Conservation (phyloP, 2,329 filamentous ascomycete genomes). For the Emergomyces orientalis region DNA sequence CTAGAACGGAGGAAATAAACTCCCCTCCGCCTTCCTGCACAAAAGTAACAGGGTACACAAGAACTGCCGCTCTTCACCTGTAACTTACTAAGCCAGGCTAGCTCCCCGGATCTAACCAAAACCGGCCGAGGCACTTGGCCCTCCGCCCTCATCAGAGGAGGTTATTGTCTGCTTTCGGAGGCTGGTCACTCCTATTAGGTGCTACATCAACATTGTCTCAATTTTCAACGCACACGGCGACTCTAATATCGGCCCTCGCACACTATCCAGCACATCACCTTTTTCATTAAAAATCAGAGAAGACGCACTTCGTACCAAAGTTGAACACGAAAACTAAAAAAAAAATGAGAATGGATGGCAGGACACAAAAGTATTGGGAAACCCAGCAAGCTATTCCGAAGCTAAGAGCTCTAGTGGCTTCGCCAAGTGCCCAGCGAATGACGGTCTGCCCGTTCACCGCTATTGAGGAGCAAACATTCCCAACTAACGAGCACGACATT, state of each 20-base stretch:
- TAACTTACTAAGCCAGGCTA: too few species aligned
- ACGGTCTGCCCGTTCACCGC: background rate
- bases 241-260: background rate
- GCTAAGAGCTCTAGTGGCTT: background rate
- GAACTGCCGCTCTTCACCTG: too few species aligned
- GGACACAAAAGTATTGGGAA: background rate
- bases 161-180: too few species aligned
- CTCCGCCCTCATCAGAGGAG: background rate
- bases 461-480: background rate
- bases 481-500: background rate
- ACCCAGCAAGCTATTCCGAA: background rate
- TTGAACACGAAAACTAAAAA: background rate
- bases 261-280: background rate
- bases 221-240: background rate
- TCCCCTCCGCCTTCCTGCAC: background rate
- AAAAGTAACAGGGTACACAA: background rate
- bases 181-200: background rate
- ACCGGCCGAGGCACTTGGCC: background rate
- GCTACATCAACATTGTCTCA: background rate
- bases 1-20: too few species aligned
- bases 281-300: background rate
- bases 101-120: background rate
- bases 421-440: background rate
- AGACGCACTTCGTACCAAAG: background rate
- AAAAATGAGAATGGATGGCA: background rate